Base-by-base conservation (phyloP, 441 rosid species). In the Monsonia emarginata region DNA sequence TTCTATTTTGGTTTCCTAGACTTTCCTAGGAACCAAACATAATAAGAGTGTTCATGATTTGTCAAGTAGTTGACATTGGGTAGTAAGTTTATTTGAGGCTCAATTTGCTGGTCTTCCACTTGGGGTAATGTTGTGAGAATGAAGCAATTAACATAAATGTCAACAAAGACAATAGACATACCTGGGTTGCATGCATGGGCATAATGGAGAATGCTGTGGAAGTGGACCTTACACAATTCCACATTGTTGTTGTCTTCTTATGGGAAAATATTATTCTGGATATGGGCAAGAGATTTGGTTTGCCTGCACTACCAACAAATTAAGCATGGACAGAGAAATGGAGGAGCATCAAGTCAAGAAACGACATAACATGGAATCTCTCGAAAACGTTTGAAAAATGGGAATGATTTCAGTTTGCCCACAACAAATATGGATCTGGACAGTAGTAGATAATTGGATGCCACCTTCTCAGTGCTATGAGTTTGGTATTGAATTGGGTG, bases 291-390 rank as follows among this genome's bases (percentile, higher is more conserved):
- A 54, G 30, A 54, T 19, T 8, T 10, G 59, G 27, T 22, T 52
- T 52, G 59, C 59, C 59, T 52, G 59, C 59, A 52, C 59, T 52
- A 22, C n/a, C 59, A 52, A 52, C 59, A 52, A 7, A 52, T 52
- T 52, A 52, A 22, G 59, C 26, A 52, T 21, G 27, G 28, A 52
- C 27, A 22, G 5, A 22, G 27, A 22, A 52, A 52, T 52, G 14
- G 59, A 22, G 28, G 28, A 21, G 21, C 24, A 19, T 50, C 11
- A 50, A 19, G 57, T 8, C 13, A 8, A 19, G 26, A 44, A 44
- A 14, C n/a, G 52, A 9, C 42, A 6, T 36, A 13, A 46, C 54
- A 46, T 46, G 54, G 54, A 46, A 46, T 46, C 54, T 46, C 16
- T 46, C 54, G 18, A 5, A 5, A n/a, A 46, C 18, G 22, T 46